These are phyloP conservation scores for Fraxinus greggii DNA, from an alignment of 305 asterid species.

Conservation along the genomic window DNA sequence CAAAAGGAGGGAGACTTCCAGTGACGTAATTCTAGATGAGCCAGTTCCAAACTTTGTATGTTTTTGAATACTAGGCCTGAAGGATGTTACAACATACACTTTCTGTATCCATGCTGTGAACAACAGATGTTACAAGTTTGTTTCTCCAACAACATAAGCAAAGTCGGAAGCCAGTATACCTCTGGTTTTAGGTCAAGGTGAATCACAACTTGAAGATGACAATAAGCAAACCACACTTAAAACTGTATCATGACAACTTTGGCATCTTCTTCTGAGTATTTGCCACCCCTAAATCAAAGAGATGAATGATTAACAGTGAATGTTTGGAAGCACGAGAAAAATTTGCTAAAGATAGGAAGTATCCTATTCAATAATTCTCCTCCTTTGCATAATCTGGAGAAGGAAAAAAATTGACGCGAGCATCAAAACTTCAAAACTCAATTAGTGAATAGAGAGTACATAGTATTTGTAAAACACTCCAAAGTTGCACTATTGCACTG, in stretches of 20 bases:
- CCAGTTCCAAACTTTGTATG: not conserved
- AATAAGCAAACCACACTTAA: conserved; percentile 40
- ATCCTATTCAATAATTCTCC: conserved; percentile 72
- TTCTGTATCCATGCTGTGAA: not conserved
- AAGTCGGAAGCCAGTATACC: conserved; percentile 23
- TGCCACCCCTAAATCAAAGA: conserved; percentile 42
- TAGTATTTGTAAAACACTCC: not conserved
- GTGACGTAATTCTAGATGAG: not conserved
- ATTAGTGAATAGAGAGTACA: not conserved
- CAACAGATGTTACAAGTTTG: not conserved
- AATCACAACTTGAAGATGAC: conserved; percentile 51
- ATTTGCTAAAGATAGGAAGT: conserved; percentile 26
- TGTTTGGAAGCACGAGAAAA: not conserved
- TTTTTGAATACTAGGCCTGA: not conserved
- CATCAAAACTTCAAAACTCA: not conserved
- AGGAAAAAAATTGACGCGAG: conserved; percentile 5
- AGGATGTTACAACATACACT: not conserved
- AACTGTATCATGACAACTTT: conserved; percentile 44
- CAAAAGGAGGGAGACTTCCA: not conserved
- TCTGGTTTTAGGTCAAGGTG: conserved; percentile 50
- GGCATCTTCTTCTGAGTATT: conserved; percentile 48
- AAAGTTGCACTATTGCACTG: not conserved
- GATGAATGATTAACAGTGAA: conserved; percentile 1
- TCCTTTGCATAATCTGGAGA: conserved; percentile 68
- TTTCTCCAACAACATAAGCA: not conserved